These are phyloP conservation scores for Venustampulla echinocandica DNA, from an alignment of 495 filamentous ascomycete genomes.

Conservation along the genomic window DNA sequence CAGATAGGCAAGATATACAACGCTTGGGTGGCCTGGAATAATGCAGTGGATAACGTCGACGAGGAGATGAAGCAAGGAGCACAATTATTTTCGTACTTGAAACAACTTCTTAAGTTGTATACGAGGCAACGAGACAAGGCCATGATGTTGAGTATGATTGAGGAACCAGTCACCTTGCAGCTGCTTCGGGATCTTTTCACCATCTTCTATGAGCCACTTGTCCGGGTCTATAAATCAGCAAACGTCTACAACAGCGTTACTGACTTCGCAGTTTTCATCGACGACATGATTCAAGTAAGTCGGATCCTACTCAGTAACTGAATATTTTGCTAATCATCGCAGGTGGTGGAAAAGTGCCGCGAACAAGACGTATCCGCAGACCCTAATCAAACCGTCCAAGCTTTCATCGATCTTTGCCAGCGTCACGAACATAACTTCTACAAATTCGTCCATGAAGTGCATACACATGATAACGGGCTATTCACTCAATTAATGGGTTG, in stretches of 20 bases:
- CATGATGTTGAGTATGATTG: constrained; percentile 93
- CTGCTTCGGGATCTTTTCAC: constrained; percentile 94
- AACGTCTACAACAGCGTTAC: constrained; percentile 97
- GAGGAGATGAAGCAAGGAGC: constrained; percentile 81
- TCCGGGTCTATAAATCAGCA: constrained; percentile 95
- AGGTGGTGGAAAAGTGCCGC: constrained; percentile 79
- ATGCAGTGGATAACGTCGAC: constrained; percentile 84
- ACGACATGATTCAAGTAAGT: constrained; percentile 69
- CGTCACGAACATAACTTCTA: constrained; percentile 95
- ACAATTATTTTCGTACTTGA: constrained; percentile 84
- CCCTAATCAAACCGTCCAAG: constrained; percentile 97
- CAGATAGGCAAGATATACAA: constrained; percentile 84
- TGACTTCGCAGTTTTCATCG: constrained; percentile 85
- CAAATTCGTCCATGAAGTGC: constrained; percentile 97
- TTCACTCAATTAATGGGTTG: constrained; percentile 94
- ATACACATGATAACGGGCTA: constrained; percentile 93
- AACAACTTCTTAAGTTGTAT: constrained; percentile 89
- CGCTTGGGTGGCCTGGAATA: constrained; percentile 94
- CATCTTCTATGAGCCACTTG: constrained; percentile 96
- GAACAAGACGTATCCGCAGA: constrained; percentile 88
- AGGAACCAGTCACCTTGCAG: constrained; percentile 88
- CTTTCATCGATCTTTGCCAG: constrained; percentile 94
- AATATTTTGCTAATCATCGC: constrained; percentile 14
- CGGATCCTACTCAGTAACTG: neutral
- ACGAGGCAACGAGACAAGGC: constrained; percentile 87